Evolutionary conservation across 73 alveolate species (phyloP), one percentile per base, ranked within the genome.

Genomic region (Uronychia setigera): DNA sequence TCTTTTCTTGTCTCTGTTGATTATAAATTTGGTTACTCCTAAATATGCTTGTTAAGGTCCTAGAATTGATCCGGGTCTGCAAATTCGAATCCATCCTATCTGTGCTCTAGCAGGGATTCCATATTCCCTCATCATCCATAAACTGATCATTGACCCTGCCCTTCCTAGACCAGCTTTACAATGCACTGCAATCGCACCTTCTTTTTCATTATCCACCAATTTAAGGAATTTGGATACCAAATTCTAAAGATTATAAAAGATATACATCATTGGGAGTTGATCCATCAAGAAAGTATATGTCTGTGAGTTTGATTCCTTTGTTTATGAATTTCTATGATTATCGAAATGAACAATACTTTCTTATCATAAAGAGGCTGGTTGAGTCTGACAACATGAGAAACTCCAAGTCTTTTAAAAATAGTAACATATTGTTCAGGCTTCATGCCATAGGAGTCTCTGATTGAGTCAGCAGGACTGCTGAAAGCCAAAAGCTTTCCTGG

Each of bases 81-180:
- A 92, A 46, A 96, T 92, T 57, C 99, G 88, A 1, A 94, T 86
- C 97, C 97, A 96, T 30, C 99, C 99, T 14, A 91, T 89, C 80
- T 91, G 91, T 25, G 88, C 94, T 77, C 96, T 80, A 78, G 98
- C 93, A 58, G 96, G 94, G 89, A 96, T 81, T 32, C 92, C 92
- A 88, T 83, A 86, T 35, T 87, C 91, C 82, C 92, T 84, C 97
- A 94, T 88, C 27, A 92, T 88, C 88, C 92, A 88, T 27, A 94
- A 78, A 32, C 96, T 94, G 76, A 97, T 96, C 82, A 97, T 80
- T 32, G 99, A 91, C 13, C 99, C 99, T 59, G 99, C 96, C 82
- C 99, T 91, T 26, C 99, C 99, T 26, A 97, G 90, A 19, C 99
- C 99, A 33, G 99, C 99, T 84, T 96, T 92, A 84, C 99, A 97